Percentiles rank a stretch among this genome's conserved stretches.
Conservation (phyloP, 2,329 filamentous ascomycete species). For the Ceratocystis eucalypticola region DNA sequence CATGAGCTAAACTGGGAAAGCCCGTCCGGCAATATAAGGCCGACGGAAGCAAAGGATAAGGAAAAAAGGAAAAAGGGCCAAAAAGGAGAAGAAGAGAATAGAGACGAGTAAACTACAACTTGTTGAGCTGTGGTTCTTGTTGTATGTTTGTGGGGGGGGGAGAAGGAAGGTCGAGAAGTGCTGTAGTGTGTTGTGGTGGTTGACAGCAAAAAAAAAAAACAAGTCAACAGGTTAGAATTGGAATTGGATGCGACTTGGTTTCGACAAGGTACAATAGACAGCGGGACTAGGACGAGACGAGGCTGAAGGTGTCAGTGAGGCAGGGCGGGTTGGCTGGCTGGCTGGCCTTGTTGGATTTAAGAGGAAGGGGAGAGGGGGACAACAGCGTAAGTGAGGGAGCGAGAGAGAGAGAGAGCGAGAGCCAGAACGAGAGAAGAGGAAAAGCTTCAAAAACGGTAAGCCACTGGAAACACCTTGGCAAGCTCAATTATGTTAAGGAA, state of each 20-base stretch:
- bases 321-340: neutral
- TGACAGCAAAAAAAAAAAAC: neutral
- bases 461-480: too few species aligned
- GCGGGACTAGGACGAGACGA: neutral
- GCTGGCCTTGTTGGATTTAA: conserved; percentile 6
- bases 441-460: neutral
- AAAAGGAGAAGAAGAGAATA: conserved; percentile 12
- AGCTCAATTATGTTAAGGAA: too few species aligned
- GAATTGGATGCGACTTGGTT: conserved; percentile 6
- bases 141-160: neutral
- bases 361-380: neutral
- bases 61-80: conserved; percentile 1
- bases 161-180: neutral
- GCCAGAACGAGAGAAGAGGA: neutral
- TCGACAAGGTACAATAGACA: conserved; percentile 3
- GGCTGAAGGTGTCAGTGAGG: conserved; percentile 13
- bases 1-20: conserved; percentile 32
- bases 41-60: conserved; percentile 15
- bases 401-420: neutral
- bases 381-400: neutral
- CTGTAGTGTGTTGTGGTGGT: neutral
- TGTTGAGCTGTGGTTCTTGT: neutral
- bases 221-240: neutral
- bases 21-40: conserved; percentile 19
- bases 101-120: neutral